Evolutionary conservation across 257 asterid genomes (phyloP), one percentile per base, ranked within the genome.

Genomic region (Solanum pennellii): DNA sequence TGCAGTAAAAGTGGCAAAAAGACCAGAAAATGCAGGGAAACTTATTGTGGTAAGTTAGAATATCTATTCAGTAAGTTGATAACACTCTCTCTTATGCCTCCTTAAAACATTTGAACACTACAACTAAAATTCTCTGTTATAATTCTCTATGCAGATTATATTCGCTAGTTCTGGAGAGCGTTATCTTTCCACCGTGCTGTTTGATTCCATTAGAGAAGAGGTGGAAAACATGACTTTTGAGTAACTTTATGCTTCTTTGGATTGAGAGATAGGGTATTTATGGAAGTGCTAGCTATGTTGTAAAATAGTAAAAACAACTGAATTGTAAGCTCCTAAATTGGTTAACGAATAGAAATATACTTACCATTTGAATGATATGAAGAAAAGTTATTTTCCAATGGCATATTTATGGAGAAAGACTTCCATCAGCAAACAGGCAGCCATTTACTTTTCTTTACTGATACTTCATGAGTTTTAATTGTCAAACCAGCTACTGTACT

Each of bases 141-240:
- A 59, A 39, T 71, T 89, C 45, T 76, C 66, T 9, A 14, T 52
- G 80, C 80, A 35, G 80, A 91, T 85, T 47, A 87, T 93, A 27
- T 88, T 92, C 42, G 90, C 94, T 11, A 93, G 96, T 90, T 86
- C 75, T 66, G 96, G 95, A 20, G 96, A 93, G 87, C 92, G 96
- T 45, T 93, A 93, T 86, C 89, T 93, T 42, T 93, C 96, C 4
- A 87, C 96, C 12, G 92, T 25, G 86, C 89, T 93, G 72, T 93
- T 93, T 52, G 94, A 92, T 60, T 89, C 93, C 14, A 84, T 92
- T 45, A 69, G 96, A 76, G 87, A 75, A 72, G 94, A 92, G 88
- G 94, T 88, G 33, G 91, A 69, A 45, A 91, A 83, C 82, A 80
- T 93, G 95, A 87, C 86, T 13, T 77, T 37, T 37, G 82, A 35